Percentiles rank a stretch among this genome's conserved stretches.
These are phyloP conservation scores for Nigrospora sphaerica DNA, from an alignment of 2,329 filamentous ascomycete genomes.

Conservation along the genomic window DNA sequence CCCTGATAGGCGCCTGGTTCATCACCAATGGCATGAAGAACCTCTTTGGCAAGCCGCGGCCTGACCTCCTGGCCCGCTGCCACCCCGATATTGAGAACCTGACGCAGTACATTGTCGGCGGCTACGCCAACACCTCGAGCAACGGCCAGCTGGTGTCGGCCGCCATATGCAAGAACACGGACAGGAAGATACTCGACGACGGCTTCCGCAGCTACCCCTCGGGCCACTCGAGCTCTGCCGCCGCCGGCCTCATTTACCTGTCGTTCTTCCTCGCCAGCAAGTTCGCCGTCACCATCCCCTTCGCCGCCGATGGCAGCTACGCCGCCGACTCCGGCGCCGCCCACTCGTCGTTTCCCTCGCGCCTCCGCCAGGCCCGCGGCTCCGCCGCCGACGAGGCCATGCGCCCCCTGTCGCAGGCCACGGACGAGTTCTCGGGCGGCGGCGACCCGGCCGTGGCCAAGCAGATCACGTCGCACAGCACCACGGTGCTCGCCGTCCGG, in stretches of 20 bases:
- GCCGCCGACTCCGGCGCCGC: conserved; percentile 37
- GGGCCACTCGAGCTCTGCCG: conserved; percentile 68
- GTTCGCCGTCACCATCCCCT: conserved; percentile 67
- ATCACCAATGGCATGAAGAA: conserved; percentile 85
- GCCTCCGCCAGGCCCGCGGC: conserved; percentile 41
- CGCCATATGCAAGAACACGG: conserved; percentile 64
- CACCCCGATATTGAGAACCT: conserved; percentile 63
- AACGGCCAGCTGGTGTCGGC: conserved; percentile 67
- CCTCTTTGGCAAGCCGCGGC: conserved; percentile 61
- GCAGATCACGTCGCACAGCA: conserved; percentile 25
- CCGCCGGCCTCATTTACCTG: conserved; percentile 76
- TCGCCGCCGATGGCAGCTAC: conserved; percentile 45
- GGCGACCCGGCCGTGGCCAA: conserved; percentile 19
- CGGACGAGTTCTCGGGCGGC: conserved; percentile 18
- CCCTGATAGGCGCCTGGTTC: conserved; percentile 66
- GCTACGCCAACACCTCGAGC: conserved; percentile 40
- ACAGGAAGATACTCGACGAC: conserved; percentile 59
- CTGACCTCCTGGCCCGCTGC: conserved; percentile 77
- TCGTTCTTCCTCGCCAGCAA: conserved; percentile 82
- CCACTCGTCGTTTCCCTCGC: conserved; percentile 66
- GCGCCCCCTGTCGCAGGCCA: conserved; percentile 19
- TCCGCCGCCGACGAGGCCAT: conserved; percentile 27
- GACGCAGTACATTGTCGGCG: conserved; percentile 55
- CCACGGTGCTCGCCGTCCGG: conserved; percentile 46
- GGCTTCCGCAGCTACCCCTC: conserved; percentile 82